A percentile compares a stretch with the other conserved stretches of the same genome.
Conservation (phyloP, 176 grass and related monocot species). For the Oryza meyeriana region DNA sequence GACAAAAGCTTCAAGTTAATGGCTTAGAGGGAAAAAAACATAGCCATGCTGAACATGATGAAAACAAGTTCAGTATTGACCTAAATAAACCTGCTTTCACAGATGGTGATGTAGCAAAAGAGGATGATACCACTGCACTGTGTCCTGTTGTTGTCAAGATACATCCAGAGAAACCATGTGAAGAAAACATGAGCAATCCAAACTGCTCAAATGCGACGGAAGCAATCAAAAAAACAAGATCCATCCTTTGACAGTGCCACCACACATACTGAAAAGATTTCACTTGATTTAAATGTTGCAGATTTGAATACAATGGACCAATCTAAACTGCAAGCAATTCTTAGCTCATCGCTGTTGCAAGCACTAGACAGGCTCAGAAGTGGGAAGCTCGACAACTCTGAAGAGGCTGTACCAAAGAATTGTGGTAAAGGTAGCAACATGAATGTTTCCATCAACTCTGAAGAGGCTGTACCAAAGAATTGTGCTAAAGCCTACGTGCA, state of each 20-base stretch:
- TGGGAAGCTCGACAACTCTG: background rate
- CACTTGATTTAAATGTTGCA: conserved; percentile 12
- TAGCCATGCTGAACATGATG: background rate
- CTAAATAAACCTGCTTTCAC: conserved; percentile 35
- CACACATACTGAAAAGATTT: conserved; percentile 12
- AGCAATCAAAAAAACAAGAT: background rate
- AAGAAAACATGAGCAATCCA: background rate
- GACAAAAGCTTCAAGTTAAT: conserved; percentile 7
- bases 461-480: too few species aligned
- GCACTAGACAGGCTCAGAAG: conserved; percentile 18
- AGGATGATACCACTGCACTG: background rate
- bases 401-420: conserved; percentile 10
- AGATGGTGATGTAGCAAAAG: conserved; percentile 17
- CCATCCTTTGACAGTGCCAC: background rate
- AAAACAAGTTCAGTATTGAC: conserved; percentile 38
- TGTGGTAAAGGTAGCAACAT: background rate
- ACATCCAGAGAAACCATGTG: conserved; percentile 14
- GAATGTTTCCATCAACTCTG: background rate
- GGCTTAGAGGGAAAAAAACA: background rate
- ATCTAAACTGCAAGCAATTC: conserved; percentile 11
- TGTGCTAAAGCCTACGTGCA: background rate
- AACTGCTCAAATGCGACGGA: background rate
- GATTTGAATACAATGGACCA: conserved; percentile 30
- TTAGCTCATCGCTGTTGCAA: conserved; percentile 21
- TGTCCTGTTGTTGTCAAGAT: conserved; percentile 3